These are phyloP conservation scores for Picea mariana DNA, from an alignment of 83 land plant genomes.

Conservation along the genomic window DNA sequence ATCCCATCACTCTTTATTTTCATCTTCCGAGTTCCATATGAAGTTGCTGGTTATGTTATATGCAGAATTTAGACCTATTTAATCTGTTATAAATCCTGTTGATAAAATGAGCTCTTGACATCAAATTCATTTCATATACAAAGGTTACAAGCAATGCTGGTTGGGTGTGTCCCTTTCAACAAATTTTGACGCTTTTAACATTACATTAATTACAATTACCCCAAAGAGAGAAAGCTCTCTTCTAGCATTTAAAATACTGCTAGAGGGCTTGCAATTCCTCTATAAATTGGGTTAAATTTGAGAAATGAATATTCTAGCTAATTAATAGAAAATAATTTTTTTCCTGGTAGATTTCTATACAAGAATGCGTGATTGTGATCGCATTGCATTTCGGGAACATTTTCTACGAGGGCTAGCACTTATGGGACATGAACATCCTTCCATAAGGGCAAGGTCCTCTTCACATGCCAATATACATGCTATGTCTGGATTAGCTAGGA, in stretches of 20 bases:
- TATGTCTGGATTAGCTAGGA: constrained; percentile 37
- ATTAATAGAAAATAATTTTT: neutral
- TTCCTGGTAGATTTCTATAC: neutral
- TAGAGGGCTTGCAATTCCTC: constrained; percentile 8
- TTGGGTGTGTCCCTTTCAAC: neutral
- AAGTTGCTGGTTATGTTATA: neutral
- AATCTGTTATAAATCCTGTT: neutral
- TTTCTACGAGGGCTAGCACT: constrained; percentile 24
- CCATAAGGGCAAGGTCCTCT: constrained; percentile 44
- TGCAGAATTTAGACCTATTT: neutral
- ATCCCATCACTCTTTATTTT: neutral
- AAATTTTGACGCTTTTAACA: constrained; percentile 5
- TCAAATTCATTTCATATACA: neutral
- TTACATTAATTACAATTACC: constrained; percentile 7
- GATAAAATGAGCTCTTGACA: neutral
- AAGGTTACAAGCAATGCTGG: neutral
- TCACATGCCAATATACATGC: constrained; percentile 37
- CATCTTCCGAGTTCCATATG: neutral
- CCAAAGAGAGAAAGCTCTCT: constrained; percentile 10
- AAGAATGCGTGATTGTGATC: constrained; percentile 19
- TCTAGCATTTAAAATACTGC: constrained; percentile 14
- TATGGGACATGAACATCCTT: constrained; percentile 37
- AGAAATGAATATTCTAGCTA: neutral
- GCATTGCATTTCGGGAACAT: constrained; percentile 28
- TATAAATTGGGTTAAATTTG: constrained; percentile 5